Conservation (phyloP, 495 filamentous ascomycete species). For the Penicillium arizonense region DNA sequence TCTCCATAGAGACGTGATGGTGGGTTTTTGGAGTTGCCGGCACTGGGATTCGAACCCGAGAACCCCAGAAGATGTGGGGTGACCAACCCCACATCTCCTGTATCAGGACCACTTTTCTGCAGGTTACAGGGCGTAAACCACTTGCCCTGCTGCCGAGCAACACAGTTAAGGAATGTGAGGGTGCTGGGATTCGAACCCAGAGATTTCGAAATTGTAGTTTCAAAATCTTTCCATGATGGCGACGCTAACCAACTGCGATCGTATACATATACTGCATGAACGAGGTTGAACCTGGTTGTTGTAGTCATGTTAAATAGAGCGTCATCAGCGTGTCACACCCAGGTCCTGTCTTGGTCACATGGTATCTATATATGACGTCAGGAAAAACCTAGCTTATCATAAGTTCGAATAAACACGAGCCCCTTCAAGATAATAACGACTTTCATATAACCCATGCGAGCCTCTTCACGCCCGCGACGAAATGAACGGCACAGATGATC, state of each 20-base stretch:
- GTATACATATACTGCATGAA: too few species aligned
- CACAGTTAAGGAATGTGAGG: neutral
- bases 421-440: too few species aligned
- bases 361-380: too few species aligned
- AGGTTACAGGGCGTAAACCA: constrained; percentile 3
- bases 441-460: too few species aligned
- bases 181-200: constrained; percentile 1
- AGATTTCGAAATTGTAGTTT: neutral
- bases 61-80: neutral
- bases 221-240: neutral
- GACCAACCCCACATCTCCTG: neutral
- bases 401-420: too few species aligned
- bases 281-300: too few species aligned
- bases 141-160: constrained; percentile 5
- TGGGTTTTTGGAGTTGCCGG: neutral
- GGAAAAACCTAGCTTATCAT: too few species aligned
- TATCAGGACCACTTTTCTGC: constrained; percentile 3
- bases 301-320: too few species aligned
- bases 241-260: neutral
- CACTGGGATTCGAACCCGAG: constrained; percentile 3
- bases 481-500: too few species aligned
- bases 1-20: neutral
- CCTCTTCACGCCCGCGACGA: too few species aligned
- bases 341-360: too few species aligned
- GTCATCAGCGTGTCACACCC: too few species aligned